phyloP scores from a whole-genome alignment of 768 basidiomycete species.

The Leccinum variicolor region DNA sequence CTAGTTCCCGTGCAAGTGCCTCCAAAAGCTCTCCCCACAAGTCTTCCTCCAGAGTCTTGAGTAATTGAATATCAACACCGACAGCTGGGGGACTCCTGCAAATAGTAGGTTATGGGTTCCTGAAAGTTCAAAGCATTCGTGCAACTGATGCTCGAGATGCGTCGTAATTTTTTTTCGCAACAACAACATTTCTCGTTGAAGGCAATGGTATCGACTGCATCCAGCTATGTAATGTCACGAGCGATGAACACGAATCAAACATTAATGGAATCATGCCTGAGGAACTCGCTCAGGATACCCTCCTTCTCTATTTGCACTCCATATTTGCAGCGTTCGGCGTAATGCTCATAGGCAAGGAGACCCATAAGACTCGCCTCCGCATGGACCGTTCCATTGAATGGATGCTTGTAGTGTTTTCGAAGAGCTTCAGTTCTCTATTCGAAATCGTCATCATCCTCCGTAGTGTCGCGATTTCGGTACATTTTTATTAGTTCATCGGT shows the following conservation, averaged over 20 bases:
- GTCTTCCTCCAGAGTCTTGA: not conserved
- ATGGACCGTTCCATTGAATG: not conserved
- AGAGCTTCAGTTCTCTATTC: not conserved
- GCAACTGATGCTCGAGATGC: too few relatives aligned
- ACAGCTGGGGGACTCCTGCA: too few relatives aligned
- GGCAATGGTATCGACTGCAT: too few relatives aligned
- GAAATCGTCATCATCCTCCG: not conserved
- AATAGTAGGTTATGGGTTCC: too few relatives aligned
- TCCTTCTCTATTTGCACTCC: not conserved
- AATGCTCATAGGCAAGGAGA: not conserved
- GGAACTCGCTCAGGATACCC: not conserved
- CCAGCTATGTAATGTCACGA: too few relatives aligned
- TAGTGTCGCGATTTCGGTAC: not conserved
- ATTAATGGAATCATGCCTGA: not conserved
- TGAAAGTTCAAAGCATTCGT: too few relatives aligned
- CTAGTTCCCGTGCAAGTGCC: not conserved
- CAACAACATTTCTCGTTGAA: too few relatives aligned
- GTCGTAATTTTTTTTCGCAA: too few relatives aligned
- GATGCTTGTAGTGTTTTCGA: not conserved
- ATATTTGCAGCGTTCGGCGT: not conserved
- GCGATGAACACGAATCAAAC: too few relatives aligned
- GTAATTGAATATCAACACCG: too few relatives aligned
- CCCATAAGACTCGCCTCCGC: not conserved
- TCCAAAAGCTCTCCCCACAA: not conserved
- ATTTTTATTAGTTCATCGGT: not conserved